Evolutionary conservation across 2,329 filamentous ascomycete species (phyloP), one percentile per base, ranked within the genome.

Genomic region (Endoconidiophora laricicola): DNA sequence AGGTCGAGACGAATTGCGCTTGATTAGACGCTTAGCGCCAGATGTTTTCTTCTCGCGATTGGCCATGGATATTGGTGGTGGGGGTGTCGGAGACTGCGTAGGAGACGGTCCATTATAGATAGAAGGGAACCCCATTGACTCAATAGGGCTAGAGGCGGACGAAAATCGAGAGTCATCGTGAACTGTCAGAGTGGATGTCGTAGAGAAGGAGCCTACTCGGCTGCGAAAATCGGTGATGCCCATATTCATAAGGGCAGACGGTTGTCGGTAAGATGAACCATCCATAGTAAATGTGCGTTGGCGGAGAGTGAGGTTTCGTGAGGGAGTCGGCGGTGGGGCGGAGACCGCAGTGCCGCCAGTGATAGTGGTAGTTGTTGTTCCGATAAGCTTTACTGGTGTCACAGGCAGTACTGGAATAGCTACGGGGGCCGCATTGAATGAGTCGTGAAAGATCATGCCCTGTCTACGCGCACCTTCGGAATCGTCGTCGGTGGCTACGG

Each of bases 141-240:
- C 69, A 9, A 66, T 59, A 9, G 64, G 60, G n/a, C 29, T 33
- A 3, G 65, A 62, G 22, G 64, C 60, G 20, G 65, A 60, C 1
- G 38, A 23, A 18, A 63, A 56, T 49, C 65, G 68, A 51, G 67
- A 64, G 39, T 74, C 72, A 20, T 75, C 71, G 52, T 70, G 64
- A 45, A 72, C 69, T 46, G 70, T 67, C 44, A 74, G 68, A 3
- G 77, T 73, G 3, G 70, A 65, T 14, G 50, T 60, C 6, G 77
- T 71, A 36, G 81, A 79, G 57, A 86, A 76, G 24, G 82, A 86
- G 46, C 81, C 79, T 41, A 86, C 75, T 47, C 81, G 73, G 57
- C 79, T 75, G 47, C 81, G 73, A 56, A 66, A 70, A 52, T 77
- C 73, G 36, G 62, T 56, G n/a, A 64, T 60, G 33, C 49, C 16